Base-by-base conservation (phyloP, 2,329 filamentous ascomycete species). In the Aaosphaeria arxii region DNA sequence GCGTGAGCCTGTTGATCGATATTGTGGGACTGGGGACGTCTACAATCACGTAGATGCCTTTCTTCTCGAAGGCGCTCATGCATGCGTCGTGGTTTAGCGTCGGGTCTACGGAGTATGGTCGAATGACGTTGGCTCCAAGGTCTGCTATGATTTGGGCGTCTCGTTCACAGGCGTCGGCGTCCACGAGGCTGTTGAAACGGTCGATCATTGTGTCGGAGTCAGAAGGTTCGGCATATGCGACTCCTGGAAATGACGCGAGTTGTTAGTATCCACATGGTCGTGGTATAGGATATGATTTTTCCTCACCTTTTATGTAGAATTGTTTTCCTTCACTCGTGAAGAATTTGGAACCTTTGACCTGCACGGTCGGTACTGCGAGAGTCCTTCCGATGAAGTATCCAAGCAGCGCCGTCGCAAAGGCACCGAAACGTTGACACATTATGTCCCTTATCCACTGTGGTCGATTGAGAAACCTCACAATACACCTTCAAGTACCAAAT, bases 21-120 rank as follows among this genome's bases (percentile, higher is more conserved):
- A 40, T 29, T 5, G 13, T 3, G 2, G 48, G 48, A 28, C 45
- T 51, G 28, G 50, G 6, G 46, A 52, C 48, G 17, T 52, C 49
- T 2, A 54, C n/a, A 6, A 52, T n/a, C 6, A 54, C 47, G 35
- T 54, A 54, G n/a, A 54, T 54, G 3, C 52, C 52, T 5, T 11
- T 29, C 6, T 52, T 44, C 7, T 38, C 46, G 36, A 54, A 54
- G 5, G 50, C 49, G 2, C 45, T 44, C 50, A 54, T 54, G 35
- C 52, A 54, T 28, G 6, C 41, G 32, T 52, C 50, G 33, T 54
- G 52, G 41, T 54, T 50, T n/a, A 52, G 28, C 2, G 49, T 52
- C 17, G 52, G 52, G 28, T 54, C 49, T 4, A 52, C 52, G 1
- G 44, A 35, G 32, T 52, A 54, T 1, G 50, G 43, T 7, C 52